phyloP scores from a whole-genome alignment of 495 filamentous ascomycete genomes.

The Symbiotaphrina buchneri region DNA sequence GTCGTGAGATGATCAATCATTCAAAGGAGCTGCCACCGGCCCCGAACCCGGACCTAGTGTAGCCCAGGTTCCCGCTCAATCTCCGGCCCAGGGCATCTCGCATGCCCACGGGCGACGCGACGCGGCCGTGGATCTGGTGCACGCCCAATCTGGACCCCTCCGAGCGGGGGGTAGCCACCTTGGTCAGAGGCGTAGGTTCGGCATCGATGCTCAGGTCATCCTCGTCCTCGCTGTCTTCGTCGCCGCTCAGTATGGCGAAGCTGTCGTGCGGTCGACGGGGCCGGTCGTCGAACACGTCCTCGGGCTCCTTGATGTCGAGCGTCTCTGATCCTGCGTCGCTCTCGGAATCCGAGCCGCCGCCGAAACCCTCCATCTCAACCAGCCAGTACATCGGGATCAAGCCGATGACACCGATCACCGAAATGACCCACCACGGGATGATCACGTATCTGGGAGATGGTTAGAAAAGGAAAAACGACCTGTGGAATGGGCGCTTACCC shows the following conservation, averaged over 20 bases:
- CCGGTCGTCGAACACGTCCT: constrained; percentile 9
- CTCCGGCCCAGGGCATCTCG: not conserved
- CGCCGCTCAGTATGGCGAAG: too few relatives aligned
- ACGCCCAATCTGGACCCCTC: not conserved
- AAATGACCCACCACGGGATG: constrained; percentile 58
- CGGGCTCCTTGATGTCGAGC: constrained; percentile 16
- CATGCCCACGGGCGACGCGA: not conserved
- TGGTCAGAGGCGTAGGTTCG: not conserved
- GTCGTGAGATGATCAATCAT: not conserved
- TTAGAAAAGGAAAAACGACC: too few relatives aligned
- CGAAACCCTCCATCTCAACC: constrained; percentile 53
- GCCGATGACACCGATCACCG: constrained; percentile 30
- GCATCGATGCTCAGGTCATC: constrained; percentile 5
- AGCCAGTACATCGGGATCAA: constrained; percentile 47
- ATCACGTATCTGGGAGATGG: too few relatives aligned
- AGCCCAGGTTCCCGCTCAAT: not conserved
- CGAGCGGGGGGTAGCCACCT: not conserved
- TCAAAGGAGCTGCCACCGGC: not conserved
- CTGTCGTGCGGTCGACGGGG: too few relatives aligned
- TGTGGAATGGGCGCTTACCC: too few relatives aligned
- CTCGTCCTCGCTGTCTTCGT: constrained; percentile 1
- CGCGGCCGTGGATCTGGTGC: not conserved
- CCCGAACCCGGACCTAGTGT: not conserved
- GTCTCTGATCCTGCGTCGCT: constrained; percentile 6
- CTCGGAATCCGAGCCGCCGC: constrained; percentile 14